Conservation (phyloP, 495 filamentous ascomycete species). For the Aspergillus affinis region DNA sequence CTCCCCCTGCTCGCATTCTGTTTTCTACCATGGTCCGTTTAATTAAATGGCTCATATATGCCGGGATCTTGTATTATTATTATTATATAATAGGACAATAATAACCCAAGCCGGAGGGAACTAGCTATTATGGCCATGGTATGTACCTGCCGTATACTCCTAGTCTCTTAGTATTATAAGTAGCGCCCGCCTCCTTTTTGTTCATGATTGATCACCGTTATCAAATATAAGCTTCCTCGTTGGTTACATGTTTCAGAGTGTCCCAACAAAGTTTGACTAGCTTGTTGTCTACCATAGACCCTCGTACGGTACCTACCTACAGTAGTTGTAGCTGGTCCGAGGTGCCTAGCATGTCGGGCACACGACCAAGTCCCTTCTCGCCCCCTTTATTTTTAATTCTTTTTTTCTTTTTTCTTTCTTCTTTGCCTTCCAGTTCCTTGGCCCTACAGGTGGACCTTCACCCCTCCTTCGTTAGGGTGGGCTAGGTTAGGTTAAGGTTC, state of each 20-base stretch:
- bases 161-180: neutral
- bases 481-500: neutral
- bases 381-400: neutral
- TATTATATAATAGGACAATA: no score
- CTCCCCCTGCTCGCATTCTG: neutral
- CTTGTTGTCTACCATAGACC: neutral
- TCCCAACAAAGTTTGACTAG: neutral
- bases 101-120: neutral
- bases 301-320: neutral
- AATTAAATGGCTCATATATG: neutral
- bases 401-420: no score
- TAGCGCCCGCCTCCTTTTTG: neutral
- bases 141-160: no score
- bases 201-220: neutral
- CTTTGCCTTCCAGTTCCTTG: neutral
- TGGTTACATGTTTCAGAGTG: neutral
- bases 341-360: neutral
- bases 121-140: no score
- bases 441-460: neutral
- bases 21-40: neutral
- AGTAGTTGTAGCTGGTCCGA: no score
- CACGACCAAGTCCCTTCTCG: neutral
- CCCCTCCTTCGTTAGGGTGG: neutral
- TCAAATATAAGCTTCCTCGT: neutral
- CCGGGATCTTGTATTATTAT: neutral